Evolutionary conservation across 1,139 yeast genomes (phyloP).

Genomic region (Debaryomyces singareniensis): DNA sequence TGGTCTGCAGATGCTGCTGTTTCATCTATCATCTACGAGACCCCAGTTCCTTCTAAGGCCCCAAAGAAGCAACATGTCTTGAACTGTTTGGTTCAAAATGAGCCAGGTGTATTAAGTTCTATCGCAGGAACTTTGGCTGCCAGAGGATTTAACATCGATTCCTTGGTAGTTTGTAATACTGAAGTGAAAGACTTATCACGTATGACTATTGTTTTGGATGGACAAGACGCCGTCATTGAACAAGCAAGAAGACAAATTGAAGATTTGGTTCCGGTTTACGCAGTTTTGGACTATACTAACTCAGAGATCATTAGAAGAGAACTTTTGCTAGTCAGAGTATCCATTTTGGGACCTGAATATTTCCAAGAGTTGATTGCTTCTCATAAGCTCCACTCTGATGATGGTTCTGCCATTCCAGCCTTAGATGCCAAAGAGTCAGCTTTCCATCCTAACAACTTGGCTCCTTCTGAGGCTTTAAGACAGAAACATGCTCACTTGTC

Average conservation of each 20-base stretch:
- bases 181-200: constrained; percentile 93
- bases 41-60: constrained; percentile 68
- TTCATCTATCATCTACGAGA: constrained; percentile 88
- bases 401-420: constrained; percentile 38
- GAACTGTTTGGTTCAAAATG: constrained; percentile 96
- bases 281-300: constrained; percentile 89
- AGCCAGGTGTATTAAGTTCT: constrained; percentile 93
- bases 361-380: constrained; percentile 91
- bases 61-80: constrained; percentile 81
- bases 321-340: constrained; percentile 82
- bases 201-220: constrained; percentile 92
- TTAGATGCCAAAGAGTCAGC: constrained; percentile 48
- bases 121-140: constrained; percentile 96
- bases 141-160: constrained; percentile 95
- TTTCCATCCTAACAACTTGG: constrained; percentile 83
- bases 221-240: constrained; percentile 94
- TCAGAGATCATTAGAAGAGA: constrained; percentile 90
- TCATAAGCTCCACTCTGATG: constrained; percentile 52
- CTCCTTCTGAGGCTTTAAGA: constrained; percentile 89
- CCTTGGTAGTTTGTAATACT: constrained; percentile 92
- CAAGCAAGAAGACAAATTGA: constrained; percentile 99
- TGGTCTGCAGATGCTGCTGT: constrained; percentile 97
- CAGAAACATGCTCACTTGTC: constrained; percentile 87
- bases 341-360: constrained; percentile 93
- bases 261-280: constrained; percentile 96